A percentile compares a stretch with the other conserved stretches of the same genome.
phyloP scores from a whole-genome alignment of 73 alveolate species.

The Tetrahymena borealis region DNA sequence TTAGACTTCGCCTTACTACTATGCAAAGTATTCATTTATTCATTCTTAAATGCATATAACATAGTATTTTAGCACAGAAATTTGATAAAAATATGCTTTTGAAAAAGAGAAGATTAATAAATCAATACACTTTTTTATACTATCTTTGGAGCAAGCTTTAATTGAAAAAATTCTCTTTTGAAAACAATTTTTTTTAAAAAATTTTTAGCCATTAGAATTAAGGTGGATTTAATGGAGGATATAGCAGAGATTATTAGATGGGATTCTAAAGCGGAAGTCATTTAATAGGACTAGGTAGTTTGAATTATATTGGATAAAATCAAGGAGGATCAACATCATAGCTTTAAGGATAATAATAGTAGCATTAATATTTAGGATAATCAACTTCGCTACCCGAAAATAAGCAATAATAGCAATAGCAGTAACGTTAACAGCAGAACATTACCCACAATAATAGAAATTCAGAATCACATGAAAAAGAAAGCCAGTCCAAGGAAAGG shows the following conservation, averaged over 20 bases:
- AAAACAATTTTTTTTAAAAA: background rate
- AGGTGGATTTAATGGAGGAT: background rate
- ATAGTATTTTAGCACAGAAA: too few species aligned
- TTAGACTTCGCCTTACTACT: background rate
- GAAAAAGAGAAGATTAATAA: too few species aligned
- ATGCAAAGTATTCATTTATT: background rate
- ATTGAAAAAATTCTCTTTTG: background rate
- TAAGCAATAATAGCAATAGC: background rate
- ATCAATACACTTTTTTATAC: too few species aligned
- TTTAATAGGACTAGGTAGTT: background rate
- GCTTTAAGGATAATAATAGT: background rate
- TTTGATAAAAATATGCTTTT: background rate
- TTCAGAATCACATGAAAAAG: background rate
- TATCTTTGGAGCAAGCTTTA: too few species aligned
- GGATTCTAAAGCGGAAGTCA: background rate
- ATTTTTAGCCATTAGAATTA: background rate
- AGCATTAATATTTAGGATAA: background rate
- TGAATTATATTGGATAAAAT: background rate
- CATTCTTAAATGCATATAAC: too few species aligned
- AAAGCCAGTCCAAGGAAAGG: background rate
- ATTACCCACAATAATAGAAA: background rate
- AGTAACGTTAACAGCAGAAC: background rate
- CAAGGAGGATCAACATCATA: background rate
- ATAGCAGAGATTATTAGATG: background rate
- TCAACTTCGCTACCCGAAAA: background rate